Evolutionary conservation across 2,329 filamentous ascomycete genomes (phyloP).

Genomic region (Penicillium sp.): DNA sequence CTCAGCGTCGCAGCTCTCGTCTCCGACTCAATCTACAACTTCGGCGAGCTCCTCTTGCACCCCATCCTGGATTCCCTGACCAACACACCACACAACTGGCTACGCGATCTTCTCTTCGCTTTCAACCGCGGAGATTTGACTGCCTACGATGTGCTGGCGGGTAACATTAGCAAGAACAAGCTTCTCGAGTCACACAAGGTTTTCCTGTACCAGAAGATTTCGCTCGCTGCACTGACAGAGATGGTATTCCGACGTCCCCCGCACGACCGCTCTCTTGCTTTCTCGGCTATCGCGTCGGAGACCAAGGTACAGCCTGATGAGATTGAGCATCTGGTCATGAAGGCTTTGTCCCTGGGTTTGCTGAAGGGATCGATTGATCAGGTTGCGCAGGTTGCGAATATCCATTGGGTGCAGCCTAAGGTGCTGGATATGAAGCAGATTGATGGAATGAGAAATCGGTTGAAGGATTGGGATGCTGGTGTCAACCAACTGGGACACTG

Average conservation of each 20-base stretch:
- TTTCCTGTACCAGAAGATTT: slow-evolving; percentile 96
- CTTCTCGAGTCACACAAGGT: slow-evolving; percentile 76
- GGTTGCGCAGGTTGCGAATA: slow-evolving; percentile 88
- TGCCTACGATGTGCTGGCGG: slow-evolving; percentile 79
- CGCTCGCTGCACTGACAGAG: slow-evolving; percentile 92
- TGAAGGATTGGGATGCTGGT: slow-evolving; percentile 93
- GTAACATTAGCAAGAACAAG: slow-evolving; percentile 76
- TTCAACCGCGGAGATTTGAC: slow-evolving; percentile 94
- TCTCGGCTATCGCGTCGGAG: slow-evolving; percentile 82
- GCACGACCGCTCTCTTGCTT: slow-evolving; percentile 93
- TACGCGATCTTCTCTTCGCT: slow-evolving; percentile 92
- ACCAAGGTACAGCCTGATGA: slow-evolving; percentile 89
- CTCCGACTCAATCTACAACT: slow-evolving; percentile 97
- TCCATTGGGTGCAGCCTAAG: slow-evolving; percentile 99
- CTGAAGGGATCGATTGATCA: slow-evolving; percentile 93
- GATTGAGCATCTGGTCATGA: slow-evolving; percentile 99
- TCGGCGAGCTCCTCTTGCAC: slow-evolving; percentile 96
- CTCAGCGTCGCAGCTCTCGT: slow-evolving; percentile 89
- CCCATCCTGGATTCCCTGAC: slow-evolving; percentile 86
- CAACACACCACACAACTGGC: slow-evolving; percentile 76
- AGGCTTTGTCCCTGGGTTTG: slow-evolving; percentile 90
- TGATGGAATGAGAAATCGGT: slow-evolving; percentile 79
- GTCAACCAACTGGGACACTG: slow-evolving; percentile 96
- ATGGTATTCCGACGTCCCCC: slow-evolving; percentile 93
- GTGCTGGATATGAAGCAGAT: slow-evolving; percentile 96